Conservation (phyloP, 1,139 yeast species). For the Candida mesenterica region DNA sequence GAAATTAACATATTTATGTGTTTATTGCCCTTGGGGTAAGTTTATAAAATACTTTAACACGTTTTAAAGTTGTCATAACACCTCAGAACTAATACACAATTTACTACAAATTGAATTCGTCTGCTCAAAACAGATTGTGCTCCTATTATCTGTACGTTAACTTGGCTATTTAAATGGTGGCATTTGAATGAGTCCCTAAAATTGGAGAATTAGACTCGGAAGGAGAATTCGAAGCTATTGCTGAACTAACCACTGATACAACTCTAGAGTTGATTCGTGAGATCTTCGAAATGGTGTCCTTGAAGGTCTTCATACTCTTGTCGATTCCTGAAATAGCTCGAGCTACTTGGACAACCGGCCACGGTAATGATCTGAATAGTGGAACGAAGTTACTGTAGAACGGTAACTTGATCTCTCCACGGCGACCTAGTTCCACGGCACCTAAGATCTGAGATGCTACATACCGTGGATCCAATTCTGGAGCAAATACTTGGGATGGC, state of each 20-base stretch:
- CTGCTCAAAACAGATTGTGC: too few species aligned
- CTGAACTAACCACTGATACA: neutral
- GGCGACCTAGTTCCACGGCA: constrained; percentile 57
- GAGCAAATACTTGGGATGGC: constrained; percentile 75
- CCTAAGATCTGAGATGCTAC: constrained; percentile 61
- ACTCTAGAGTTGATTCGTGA: constrained; percentile 2
- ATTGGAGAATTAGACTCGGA: neutral
- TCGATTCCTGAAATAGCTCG: constrained; percentile 66
- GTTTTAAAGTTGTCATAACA: too few species aligned
- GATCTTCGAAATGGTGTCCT: constrained; percentile 2
- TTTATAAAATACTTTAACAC: too few species aligned
- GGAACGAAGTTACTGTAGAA: constrained; percentile 75
- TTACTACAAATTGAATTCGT: too few species aligned
- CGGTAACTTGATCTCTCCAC: constrained; percentile 73
- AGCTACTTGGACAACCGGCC: constrained; percentile 60
- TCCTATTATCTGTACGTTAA: too few species aligned
- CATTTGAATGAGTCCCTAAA: neutral
- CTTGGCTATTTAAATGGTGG: neutral
- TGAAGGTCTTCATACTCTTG: constrained; percentile 46
- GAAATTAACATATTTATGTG: too few species aligned
- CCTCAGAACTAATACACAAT: too few species aligned
- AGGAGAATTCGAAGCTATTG: neutral
- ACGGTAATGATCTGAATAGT: constrained; percentile 65
- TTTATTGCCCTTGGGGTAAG: too few species aligned
- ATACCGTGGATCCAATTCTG: constrained; percentile 65